phyloP scores from a whole-genome alignment of 139 green algal genomes.

The Micromonas pusilla region DNA sequence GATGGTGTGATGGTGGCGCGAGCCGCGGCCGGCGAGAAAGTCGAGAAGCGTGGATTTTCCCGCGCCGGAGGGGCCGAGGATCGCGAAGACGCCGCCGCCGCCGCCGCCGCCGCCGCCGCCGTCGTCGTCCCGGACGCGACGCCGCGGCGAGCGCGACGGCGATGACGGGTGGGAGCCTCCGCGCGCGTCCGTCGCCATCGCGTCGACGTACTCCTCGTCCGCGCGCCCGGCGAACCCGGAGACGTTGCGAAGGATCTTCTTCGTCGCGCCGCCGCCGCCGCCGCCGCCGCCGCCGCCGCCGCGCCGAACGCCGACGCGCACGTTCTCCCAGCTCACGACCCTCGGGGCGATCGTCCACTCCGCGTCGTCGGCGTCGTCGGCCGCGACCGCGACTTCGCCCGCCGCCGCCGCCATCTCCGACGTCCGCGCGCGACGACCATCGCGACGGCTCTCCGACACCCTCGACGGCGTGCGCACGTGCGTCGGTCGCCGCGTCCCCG shows the following conservation, averaged over 20 bases:
- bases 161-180: too few relatives aligned
- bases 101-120: neutral
- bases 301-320: neutral
- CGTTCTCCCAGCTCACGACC: neutral
- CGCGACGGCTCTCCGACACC: too few relatives aligned
- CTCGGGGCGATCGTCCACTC: neutral
- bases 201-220: neutral
- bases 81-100: slow-evolving; percentile 30
- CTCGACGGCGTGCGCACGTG: too few relatives aligned
- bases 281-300: too few relatives aligned
- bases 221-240: neutral
- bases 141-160: too few relatives aligned
- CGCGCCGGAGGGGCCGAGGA: slow-evolving; percentile 41
- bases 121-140: neutral
- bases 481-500: too few relatives aligned
- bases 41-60: slow-evolving; percentile 47
- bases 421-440: too few relatives aligned
- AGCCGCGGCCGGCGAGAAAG: slow-evolving; percentile 33
- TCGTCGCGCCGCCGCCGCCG: neutral
- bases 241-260: neutral
- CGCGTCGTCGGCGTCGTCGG: neutral
- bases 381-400: too few relatives aligned
- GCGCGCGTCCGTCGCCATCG: too few relatives aligned
- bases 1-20: neutral
- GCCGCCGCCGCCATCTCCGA: too few relatives aligned